Base-by-base conservation (phyloP, 441 rosid genomes). In the Croton laevigatus region DNA sequence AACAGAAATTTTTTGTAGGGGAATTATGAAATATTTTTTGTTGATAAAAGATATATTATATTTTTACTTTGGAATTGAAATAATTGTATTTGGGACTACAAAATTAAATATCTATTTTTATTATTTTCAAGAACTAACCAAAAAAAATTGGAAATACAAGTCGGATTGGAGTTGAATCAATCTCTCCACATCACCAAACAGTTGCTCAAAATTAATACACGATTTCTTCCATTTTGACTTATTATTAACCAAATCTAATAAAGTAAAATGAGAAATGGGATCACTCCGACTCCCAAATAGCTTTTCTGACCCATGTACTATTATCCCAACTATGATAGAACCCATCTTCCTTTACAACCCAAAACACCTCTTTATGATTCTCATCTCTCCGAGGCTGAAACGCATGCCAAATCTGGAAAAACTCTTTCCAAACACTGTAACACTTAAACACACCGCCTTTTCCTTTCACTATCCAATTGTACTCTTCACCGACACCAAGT, bases 341-440 rank as follows among this genome's bases (percentile, higher is more conserved):
- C 46, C 60, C 70, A 36, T 52, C 60, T 66, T 34, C 59, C 45
- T 32, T 51, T 8, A 66, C 70, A 17, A 52, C 20, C 70, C 70
- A 52, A 52, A 6, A 66, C 22, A 66, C 59, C 9, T 53, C 8
- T 3, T 14, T 5, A n/a, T 20, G 60, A n/a, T n/a, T 10, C n/a
- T 34, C 8, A 19, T 66, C 59, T 52, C 60, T 66, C 2, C 36
- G n/a, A 8, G 70, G 69, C 42, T 34, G 44, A 66, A 49, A 66
- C 1, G 69, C 59, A 16, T 34, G 32, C 59, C 59, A 51, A 2
- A 3, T 19, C 1, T 46, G 19, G 12, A 36, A 44, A 5, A 3
- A 5, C 3, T 36, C 11, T 32, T 20, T 13, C 36, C 45, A 34
- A 8, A 23, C 7, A 17, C 44, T 14, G 2, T 9, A 37, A 52